Percentiles rank a stretch among this genome's conserved stretches.
These are phyloP conservation scores for Dendrobium chrysotoxum DNA, from an alignment of 106 monocot genomes.

Conservation along the genomic window DNA sequence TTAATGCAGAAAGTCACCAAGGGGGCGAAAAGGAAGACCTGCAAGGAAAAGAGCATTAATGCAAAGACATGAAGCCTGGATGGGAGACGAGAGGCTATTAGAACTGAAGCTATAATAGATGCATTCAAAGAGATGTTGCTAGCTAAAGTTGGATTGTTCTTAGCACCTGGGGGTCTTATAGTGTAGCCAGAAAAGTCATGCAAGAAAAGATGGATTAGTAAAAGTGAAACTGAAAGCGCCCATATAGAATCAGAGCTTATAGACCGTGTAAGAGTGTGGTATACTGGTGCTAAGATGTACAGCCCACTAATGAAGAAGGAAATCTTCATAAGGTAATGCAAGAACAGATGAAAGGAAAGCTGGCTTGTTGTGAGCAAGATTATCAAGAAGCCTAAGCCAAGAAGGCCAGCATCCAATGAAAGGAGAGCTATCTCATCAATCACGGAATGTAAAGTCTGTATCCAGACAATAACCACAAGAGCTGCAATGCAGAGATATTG, in stretches of 20 bases:
- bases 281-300: constrained; percentile 74
- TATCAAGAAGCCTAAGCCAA: constrained; percentile 55
- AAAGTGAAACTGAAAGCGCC: constrained; percentile 61
- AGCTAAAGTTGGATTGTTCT: constrained; percentile 49
- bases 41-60: constrained; percentile 78
- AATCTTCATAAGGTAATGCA: constrained; percentile 61
- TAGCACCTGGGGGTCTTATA: constrained; percentile 63
- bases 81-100: constrained; percentile 83
- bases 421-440: constrained; percentile 70
- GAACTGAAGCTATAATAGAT: constrained; percentile 85
- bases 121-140: constrained; percentile 90
- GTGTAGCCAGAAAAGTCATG: constrained; percentile 75
- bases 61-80: constrained; percentile 91
- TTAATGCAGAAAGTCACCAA: constrained; percentile 66
- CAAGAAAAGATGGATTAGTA: constrained; percentile 83
- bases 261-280: constrained; percentile 81
- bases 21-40: constrained; percentile 83
- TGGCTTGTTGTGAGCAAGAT: constrained; percentile 44
- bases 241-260: constrained; percentile 94
- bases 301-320: constrained; percentile 75
- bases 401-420: constrained; percentile 48
- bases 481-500: constrained; percentile 81
- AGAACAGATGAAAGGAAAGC: constrained; percentile 36
- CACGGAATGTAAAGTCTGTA: constrained; percentile 50
- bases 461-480: constrained; percentile 74